A percentile compares a stretch with the other conserved stretches of the same genome.
Evolutionary conservation across 2,329 filamentous ascomycete genomes (phyloP).

Genomic region (Claviceps africana): DNA sequence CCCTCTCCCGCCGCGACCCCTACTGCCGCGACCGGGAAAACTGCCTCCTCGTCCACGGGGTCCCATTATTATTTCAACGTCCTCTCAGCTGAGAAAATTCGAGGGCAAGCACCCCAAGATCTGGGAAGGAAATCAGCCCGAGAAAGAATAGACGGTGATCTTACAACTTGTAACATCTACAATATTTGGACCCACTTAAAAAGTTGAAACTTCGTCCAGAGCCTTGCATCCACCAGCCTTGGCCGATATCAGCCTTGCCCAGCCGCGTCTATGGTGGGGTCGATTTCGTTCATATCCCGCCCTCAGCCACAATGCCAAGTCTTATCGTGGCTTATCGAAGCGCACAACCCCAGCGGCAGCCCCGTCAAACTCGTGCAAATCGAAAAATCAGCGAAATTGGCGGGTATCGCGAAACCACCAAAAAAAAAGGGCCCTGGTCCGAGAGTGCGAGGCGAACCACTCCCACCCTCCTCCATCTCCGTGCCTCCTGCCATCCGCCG

Average conservation of each 20-base stretch:
- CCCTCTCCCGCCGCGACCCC: conserved; percentile 13
- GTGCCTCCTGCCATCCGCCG: conserved; percentile 8
- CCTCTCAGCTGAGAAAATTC: neutral
- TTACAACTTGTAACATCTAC: neutral
- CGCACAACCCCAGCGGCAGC: conserved; percentile 34
- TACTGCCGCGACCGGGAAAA: conserved; percentile 19
- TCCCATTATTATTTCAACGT: conserved; percentile 16
- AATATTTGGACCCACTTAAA: conserved; percentile 5
- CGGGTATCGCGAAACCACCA: conserved; percentile 17
- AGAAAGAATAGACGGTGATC: neutral
- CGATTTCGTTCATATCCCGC: neutral
- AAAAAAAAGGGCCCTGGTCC: conserved; percentile 1
- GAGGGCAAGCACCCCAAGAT: too few relatives aligned
- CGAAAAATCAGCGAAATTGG: conserved; percentile 29
- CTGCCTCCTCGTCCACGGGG: conserved; percentile 21
- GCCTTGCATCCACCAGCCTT: conserved; percentile 17
- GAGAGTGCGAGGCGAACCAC: neutral
- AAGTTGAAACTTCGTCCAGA: conserved; percentile 13
- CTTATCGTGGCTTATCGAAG: conserved; percentile 36
- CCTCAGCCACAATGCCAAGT: conserved; percentile 15
- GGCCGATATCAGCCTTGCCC: conserved; percentile 9
- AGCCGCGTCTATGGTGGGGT: conserved; percentile 22
- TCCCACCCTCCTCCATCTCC: conserved; percentile 6
- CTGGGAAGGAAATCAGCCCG: neutral
- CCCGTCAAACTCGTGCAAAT: conserved; percentile 27